Percentiles rank a stretch among this genome's conserved stretches.
Conservation (phyloP, 1,284 basidiomycete species). For the Ustilago shanxiensis region DNA sequence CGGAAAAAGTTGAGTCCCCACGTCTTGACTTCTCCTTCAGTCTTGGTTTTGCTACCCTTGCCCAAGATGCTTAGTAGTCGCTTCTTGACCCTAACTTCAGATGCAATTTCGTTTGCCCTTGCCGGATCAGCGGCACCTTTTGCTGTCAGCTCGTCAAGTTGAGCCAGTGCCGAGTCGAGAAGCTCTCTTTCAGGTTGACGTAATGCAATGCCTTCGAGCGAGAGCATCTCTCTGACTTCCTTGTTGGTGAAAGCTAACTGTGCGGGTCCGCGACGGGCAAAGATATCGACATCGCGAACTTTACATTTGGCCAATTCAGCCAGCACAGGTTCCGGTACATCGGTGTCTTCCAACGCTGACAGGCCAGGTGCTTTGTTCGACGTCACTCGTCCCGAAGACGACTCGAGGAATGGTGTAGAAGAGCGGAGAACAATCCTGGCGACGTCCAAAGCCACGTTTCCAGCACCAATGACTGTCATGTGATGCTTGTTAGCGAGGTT, state of each 20-base stretch:
- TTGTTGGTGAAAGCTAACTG: conserved; percentile 95
- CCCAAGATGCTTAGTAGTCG: conserved; percentile 76
- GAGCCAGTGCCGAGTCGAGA: conserved; percentile 68
- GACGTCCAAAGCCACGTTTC: conserved; percentile 95
- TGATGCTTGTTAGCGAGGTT: conserved; percentile 75
- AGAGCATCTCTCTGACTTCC: conserved; percentile 91
- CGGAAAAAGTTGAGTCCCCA: conserved; percentile 64
- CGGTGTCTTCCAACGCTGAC: conserved; percentile 78
- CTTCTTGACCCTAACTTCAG: conserved; percentile 71
- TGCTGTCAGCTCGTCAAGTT: conserved; percentile 45
- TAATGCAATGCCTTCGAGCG: conserved; percentile 80
- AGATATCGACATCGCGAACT: conserved; percentile 83
- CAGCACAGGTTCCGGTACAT: conserved; percentile 84
- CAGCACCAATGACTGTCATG: conserved; percentile 90
- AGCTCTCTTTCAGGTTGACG: conserved; percentile 69
- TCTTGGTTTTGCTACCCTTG: conserved; percentile 76
- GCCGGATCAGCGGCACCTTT: conserved; percentile 19
- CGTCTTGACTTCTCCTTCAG: conserved; percentile 23
- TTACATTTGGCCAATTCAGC: conserved; percentile 77
- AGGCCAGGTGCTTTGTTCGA: conserved; percentile 68
- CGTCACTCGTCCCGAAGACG: conserved; percentile 12
- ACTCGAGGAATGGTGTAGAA: conserved; percentile 44
- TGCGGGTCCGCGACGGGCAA: conserved; percentile 86
- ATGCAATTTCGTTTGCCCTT: conserved; percentile 29
- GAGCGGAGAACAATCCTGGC: conserved; percentile 85